phyloP scores from a whole-genome alignment of 345 rosid species.

The Acer campestre region DNA sequence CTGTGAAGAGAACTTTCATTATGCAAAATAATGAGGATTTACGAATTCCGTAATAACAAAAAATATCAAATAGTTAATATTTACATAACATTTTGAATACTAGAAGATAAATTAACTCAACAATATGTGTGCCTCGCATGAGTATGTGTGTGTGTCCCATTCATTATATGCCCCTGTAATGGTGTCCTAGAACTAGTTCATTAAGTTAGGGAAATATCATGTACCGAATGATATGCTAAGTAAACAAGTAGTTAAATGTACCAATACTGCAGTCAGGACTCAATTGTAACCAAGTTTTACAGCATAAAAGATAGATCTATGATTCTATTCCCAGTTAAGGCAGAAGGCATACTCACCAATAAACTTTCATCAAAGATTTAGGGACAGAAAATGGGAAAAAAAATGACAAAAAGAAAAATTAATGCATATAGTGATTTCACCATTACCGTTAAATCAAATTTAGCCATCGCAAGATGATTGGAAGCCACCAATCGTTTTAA shows the following conservation, averaged over 20 bases:
- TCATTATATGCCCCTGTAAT: background rate
- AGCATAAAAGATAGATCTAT: background rate
- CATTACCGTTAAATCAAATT: conserved; percentile 83
- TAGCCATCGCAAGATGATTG: conserved; percentile 94
- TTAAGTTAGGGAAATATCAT: background rate
- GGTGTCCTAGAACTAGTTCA: background rate
- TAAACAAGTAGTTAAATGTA: conserved; percentile 1
- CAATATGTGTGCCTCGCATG: background rate
- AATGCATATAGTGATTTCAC: conserved; percentile 15
- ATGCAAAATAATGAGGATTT: background rate
- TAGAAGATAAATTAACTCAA: conserved; percentile 1
- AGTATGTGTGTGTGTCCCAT: background rate
- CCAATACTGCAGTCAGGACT: background rate
- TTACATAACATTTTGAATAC: background rate
- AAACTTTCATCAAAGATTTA: background rate
- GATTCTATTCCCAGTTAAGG: background rate
- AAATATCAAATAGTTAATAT: background rate
- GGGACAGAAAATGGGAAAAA: background rate
- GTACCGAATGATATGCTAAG: conserved; percentile 4
- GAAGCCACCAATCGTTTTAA: conserved; percentile 84
- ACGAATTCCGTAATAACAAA: background rate
- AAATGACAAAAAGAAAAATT: background rate
- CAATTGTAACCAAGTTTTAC: background rate
- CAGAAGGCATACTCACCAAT: conserved; percentile 3
- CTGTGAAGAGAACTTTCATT: background rate